Evolutionary conservation across 441 rosid species (phyloP), one percentile per base, ranked within the genome.

Genomic region (Erysimum cheiri): DNA sequence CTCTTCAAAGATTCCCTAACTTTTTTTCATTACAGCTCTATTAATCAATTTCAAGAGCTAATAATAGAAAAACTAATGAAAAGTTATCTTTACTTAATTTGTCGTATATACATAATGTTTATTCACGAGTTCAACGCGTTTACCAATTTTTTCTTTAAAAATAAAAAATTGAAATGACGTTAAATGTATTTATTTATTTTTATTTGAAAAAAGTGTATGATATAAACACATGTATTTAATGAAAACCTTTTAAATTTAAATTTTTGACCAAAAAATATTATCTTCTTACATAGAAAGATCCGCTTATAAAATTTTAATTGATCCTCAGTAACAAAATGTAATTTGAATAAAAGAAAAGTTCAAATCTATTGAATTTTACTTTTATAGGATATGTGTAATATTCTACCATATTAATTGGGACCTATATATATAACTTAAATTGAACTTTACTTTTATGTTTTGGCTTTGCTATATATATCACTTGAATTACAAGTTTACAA

Each of bases 1-100:
- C 17, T 28, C 32, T 67, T 37, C 22, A 12, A 41, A 50, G 33
- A 52, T 52, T 74, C 12, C 12, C 2, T 22, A 40, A 14, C 12
- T n/a, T 48, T 50, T 17, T 47, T 64, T 14, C 52, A 53, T 43
- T 36, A 35, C 47, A 44, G 1, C 29, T 44, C 19, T 74, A 26
- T 8, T 31, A 12, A 65, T 8, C 9, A 37, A 26, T 65, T 39
- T 31, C 40, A 35, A 43, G 49, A 64, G 36, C n/a, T 73, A 22
- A 31, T 10, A 11, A 29, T 35, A 26, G 1, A 1, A 15, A 19
- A 12, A 13, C 0, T 8, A 6, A 39, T 59, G 10, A 2, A 22
- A 8, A 8, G 1, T 32, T 69, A 3, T 49, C 0, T 49, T 17
- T 40, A 8, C 36, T 43, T 65, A n/a, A n/a, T n/a, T n/a, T 57